Base-by-base conservation (phyloP, 202 grass and related monocot genomes). In the Setaria italica region DNA sequence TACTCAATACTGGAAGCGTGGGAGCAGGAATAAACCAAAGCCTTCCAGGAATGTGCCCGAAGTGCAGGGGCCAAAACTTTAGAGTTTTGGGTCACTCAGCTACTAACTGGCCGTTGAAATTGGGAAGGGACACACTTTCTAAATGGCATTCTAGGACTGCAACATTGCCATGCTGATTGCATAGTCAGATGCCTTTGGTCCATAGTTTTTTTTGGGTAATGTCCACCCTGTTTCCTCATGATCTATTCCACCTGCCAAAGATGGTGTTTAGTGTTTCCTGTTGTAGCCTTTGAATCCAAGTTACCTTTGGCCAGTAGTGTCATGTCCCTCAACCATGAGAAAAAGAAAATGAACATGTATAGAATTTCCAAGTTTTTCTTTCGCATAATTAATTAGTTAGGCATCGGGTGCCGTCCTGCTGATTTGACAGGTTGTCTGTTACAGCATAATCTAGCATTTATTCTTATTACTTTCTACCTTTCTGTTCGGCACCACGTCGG, bases 351-450 rank as follows among this genome's bases (percentile, higher is more conserved):
- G 54, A 12, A 17, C 12, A 49, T 33, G 8, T 64, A 80, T 56
- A 65, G 34, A 86, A 65, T 33, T 11, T 9, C 37, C 48, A 43
- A 48, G 5, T 1, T 62, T 41, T 69, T 77, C 11, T 72, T 66
- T 82, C 2, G 14, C 29, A 49, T 57, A 66, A 33, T 30, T 11
- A 19, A 20, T 56, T 50, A 6, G 60, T 49, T 50, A 7, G 60
- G 63, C 80, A 90, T 67, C 66, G 15, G 75, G 59, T 81, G 33
- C 48, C 7, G 32, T 39, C 39, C 48, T 65, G 70, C 56, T 74
- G 74, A 88, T 68, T 76, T 90, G 87, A 84, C 66, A 72, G 11
- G 67, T 16, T 42, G 72, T 84, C 48, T 66, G 62, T 55, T 20
- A 12, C 20, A 9, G 46, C 63, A 83, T 84, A 84, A 49, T 50